Evolutionary conservation across 1,284 basidiomycete species (phyloP), one percentile per base, ranked within the genome.

Genomic region (Ganoderma boninense): DNA sequence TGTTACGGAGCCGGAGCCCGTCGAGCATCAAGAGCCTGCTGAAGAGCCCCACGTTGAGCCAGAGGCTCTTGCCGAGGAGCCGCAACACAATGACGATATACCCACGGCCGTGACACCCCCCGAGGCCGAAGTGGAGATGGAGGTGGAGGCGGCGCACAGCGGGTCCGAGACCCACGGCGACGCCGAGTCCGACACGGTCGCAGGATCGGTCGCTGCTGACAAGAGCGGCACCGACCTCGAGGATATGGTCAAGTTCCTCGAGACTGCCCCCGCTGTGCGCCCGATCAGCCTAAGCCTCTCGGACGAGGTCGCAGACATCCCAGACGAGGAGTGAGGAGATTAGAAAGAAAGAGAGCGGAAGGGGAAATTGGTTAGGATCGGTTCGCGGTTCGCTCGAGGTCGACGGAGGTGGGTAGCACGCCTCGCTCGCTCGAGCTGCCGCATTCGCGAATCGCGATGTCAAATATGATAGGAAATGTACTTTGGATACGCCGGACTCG

Each of bases 221-320:
- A 77, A 75, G 57, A 69, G 78, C 20, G 83, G 78, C 18, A 76
- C 80, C 64, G 86, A 91, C 40, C 82, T 91, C 40, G 92, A 88
- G 77, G 87, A 88, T 68, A 88, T 92, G 66, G 88, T 93, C 72
- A 88, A 86, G 73, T 83, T 92, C 74, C 86, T 92, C 14, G 89
- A 93, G 79, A 79, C 82, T 0, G 65, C 63, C 68, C 69, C 44
- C 13, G 60, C 23, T 10, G 42, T 56, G 61, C 79, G 84, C 20
- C 74, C 82, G 46, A 85, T 85, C 75, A 79, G 82, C 29, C 82
- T 73, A 49, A 65, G 64, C 64, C 73, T 77, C 64, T 73, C 76
- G 3, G 77, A 76, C 69, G 78, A 78, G 56, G 71, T 77, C 23
- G 77, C 77, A 32, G 81, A 82, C 60, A 82, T 82, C 60, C 80